A percentile compares a stretch with the other conserved stretches of the same genome.
Conservation (phyloP, 2,329 filamentous ascomycete genomes). For the Colletotrichum tanaceti region DNA sequence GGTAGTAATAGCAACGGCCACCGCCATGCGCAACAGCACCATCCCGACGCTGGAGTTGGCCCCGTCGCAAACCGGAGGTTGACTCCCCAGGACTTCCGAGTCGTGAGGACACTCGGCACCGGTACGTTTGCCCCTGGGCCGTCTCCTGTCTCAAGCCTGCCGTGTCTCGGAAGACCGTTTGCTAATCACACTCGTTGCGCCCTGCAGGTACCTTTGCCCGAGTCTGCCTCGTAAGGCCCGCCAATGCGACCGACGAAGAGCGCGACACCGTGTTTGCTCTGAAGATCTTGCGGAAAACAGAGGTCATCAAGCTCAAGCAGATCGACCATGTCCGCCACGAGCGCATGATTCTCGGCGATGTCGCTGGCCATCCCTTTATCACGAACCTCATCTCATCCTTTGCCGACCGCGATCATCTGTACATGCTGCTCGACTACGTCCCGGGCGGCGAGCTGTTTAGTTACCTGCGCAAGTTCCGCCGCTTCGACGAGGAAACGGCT, state of each 20-base stretch:
- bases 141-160: slow-evolving; percentile 17
- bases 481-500: slow-evolving; percentile 82
- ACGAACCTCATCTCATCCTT: slow-evolving; percentile 83
- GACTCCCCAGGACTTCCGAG: slow-evolving; percentile 71
- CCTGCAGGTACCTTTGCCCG: slow-evolving; percentile 79
- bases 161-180: slow-evolving; percentile 28
- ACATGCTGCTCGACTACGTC: slow-evolving; percentile 86
- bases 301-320: slow-evolving; percentile 85
- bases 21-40: slow-evolving; percentile 30
- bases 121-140: slow-evolving; percentile 58
- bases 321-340: slow-evolving; percentile 89
- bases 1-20: slow-evolving; percentile 18
- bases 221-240: slow-evolving; percentile 80
- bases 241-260: slow-evolving; percentile 63
- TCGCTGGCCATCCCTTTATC: slow-evolving; percentile 86
- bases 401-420: slow-evolving; percentile 81
- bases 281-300: slow-evolving; percentile 80
- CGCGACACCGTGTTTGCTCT: slow-evolving; percentile 79
- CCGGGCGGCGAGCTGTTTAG: slow-evolving; percentile 88
- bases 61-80: slow-evolving; percentile 43
- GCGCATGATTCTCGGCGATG: slow-evolving; percentile 79
- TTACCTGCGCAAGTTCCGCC: slow-evolving; percentile 80
- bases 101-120: slow-evolving; percentile 81
- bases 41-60: slow-evolving; percentile 35
- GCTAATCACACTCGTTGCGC: slow-evolving; percentile 22